Percentiles rank a stretch among this genome's conserved stretches.
Evolutionary conservation across 371 early-diverging fungal species (phyloP).

Genomic region (Hamiltosporidium magnivora): DNA sequence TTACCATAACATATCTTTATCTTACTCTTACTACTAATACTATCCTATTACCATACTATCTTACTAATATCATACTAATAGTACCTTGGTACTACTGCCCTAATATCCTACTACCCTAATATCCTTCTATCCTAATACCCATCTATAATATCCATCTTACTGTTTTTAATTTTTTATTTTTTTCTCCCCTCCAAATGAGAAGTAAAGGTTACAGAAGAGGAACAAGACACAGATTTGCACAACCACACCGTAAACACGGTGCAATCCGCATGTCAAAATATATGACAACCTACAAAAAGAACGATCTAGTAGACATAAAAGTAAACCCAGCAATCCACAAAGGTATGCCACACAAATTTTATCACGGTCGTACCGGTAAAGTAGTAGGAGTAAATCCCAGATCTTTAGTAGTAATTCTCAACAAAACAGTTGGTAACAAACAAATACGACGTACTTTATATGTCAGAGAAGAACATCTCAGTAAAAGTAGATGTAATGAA

Average conservation of each 20-base stretch:
- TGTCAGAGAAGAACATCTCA: constrained; percentile 93
- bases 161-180: no score
- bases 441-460: constrained; percentile 93
- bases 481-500: constrained; percentile 95
- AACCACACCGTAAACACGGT: constrained; percentile 75
- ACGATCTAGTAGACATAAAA: constrained; percentile 92
- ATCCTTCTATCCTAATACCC: no score
- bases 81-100: no score
- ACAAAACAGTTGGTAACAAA: constrained; percentile 90
- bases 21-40: no score
- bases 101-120: no score
- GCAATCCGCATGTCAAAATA: constrained; percentile 81
- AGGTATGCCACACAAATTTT: constrained; percentile 99
- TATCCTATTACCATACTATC: no score
- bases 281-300: constrained; percentile 86
- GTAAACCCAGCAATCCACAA: constrained; percentile 89
- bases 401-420: constrained; percentile 85
- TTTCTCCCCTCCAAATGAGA: constrained; percentile 42
- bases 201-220: constrained; percentile 73
- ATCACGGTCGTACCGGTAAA: constrained; percentile 71
- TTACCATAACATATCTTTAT: no score
- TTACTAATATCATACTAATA: no score
- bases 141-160: no score
- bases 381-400: constrained; percentile 45
- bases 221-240: constrained; percentile 90